Base-by-base conservation (phyloP, 139 green algal genomes). In the Penium margaritaceum region DNA sequence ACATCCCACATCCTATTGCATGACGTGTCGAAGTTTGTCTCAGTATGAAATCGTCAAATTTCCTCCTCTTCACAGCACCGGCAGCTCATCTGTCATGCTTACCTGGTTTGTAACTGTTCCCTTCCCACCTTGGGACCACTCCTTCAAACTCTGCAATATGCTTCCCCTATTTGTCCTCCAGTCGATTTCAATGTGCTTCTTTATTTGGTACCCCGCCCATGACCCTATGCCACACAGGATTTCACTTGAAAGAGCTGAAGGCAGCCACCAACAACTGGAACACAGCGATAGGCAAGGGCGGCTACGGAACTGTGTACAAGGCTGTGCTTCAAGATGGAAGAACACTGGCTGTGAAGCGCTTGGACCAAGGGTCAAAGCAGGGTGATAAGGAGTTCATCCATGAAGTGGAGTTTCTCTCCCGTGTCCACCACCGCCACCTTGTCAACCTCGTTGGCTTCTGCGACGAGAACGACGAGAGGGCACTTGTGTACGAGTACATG, bases 401-500 rank as follows among this genome's bases (percentile, higher is more conserved):
- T 0, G 30, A 76, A 51, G 68, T 76, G 68, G 68, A 76, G 60
- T 51, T 76, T 15, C 68, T 76, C 12, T 69, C 46, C 27, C 68
- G 68, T 9, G 70, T 77, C 19, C 70, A 77, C 27, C 70, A 77
- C 35, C 35, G 58, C 2, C 70, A 77, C 27, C 58, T 77, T 12
- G 70, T 77, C 19, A 57, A 41, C 21, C 38, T 77, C 27, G 17
- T 77, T 34, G 70, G 70, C 44, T 77, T 71, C 47, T 77, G 70
- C 32, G 33, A 54, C 21, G 70, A 77, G 41, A 29, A 44, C 19
- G 70, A 68, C 35, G 32, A 77, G 57, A 57, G 70, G 5, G 70
- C 70, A 2, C 38, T 77, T 6, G 70, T 77, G 32, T 77, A 77
- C 63, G 70, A 77, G 27, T 77, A 72, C 63, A 77, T 77, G 70